These are phyloP conservation scores for Trichodelitschia bisporula DNA, from an alignment of 495 filamentous ascomycete species.

Conservation along the genomic window DNA sequence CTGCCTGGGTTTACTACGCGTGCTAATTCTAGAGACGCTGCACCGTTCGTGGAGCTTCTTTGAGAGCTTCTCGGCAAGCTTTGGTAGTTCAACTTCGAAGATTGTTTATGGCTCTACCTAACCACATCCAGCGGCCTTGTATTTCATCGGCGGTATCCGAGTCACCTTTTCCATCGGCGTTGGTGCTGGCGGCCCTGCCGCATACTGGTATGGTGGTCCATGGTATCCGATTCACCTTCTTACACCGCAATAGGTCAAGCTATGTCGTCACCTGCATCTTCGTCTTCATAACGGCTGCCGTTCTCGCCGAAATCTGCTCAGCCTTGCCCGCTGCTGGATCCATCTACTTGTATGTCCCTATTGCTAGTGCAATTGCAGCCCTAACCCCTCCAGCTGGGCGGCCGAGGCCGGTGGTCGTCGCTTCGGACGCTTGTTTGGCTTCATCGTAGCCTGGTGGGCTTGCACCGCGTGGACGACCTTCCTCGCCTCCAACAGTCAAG, in stretches of 20 bases:
- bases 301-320: slow-evolving; percentile 30
- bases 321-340: slow-evolving; percentile 29
- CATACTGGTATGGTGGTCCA: slow-evolving; percentile 21
- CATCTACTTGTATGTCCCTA: no score
- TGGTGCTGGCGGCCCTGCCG: slow-evolving; percentile 28
- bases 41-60: slow-evolving; percentile 18
- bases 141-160: slow-evolving; percentile 30
- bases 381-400: no score
- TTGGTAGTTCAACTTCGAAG: slow-evolving; percentile 17
- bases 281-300: slow-evolving; percentile 30
- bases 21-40: slow-evolving; percentile 5
- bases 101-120: background rate
- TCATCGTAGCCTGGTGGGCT: slow-evolving; percentile 34
- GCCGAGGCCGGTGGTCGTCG: slow-evolving; percentile 28
- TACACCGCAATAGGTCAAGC: slow-evolving; percentile 20
- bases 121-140: slow-evolving; percentile 22
- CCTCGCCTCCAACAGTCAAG: slow-evolving; percentile 22
- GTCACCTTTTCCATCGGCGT: slow-evolving; percentile 31
- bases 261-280: slow-evolving; percentile 30
- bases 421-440: slow-evolving; percentile 26
- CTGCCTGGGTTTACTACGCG: background rate
- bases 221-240: background rate
- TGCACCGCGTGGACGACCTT: slow-evolving; percentile 35
- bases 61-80: slow-evolving; percentile 30
- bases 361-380: no score